These are phyloP conservation scores for Anthracocystis setariae DNA, from an alignment of 1,284 basidiomycete genomes.

Conservation along the genomic window DNA sequence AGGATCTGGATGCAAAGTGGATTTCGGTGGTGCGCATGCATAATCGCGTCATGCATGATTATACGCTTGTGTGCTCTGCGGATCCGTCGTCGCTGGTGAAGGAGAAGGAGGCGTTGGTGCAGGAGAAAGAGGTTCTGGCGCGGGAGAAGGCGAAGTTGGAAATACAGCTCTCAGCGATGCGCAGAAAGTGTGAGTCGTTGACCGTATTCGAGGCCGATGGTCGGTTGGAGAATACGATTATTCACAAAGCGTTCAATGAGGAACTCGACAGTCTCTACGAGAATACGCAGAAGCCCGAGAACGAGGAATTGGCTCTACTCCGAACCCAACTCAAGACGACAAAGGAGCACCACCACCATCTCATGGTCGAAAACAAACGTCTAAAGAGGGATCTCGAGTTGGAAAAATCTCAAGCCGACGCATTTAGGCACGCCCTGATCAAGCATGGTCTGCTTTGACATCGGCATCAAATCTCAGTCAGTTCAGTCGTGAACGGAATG, in stretches of 20 bases:
- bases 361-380: constrained; percentile 45
- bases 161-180: constrained; percentile 46
- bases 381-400: constrained; percentile 42
- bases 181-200: constrained; percentile 56
- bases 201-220: constrained; percentile 61
- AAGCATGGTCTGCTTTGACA: constrained; percentile 39
- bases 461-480: too few relatives aligned
- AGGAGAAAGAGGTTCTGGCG: too few relatives aligned
- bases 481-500: too few relatives aligned
- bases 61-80: constrained; percentile 7
- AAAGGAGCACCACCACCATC: constrained; percentile 50
- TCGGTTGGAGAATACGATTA: constrained; percentile 63
- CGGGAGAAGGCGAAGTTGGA: constrained; percentile 32
- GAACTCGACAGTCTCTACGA: constrained; percentile 64
- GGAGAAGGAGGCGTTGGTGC: too few relatives aligned
- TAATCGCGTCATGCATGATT: constrained; percentile 38
- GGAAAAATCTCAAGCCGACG: constrained; percentile 19
- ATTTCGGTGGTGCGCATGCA: constrained; percentile 41
- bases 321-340: constrained; percentile 45
- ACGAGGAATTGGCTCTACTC: constrained; percentile 50
- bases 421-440: constrained; percentile 21
- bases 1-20: constrained; percentile 31
- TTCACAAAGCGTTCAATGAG: constrained; percentile 67
- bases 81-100: constrained; percentile 6
- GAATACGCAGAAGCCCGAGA: constrained; percentile 56